Evolutionary conservation across 2,329 filamentous ascomycete species (phyloP), one percentile per base, ranked within the genome.

Genomic region (Monosporascus sp.): DNA sequence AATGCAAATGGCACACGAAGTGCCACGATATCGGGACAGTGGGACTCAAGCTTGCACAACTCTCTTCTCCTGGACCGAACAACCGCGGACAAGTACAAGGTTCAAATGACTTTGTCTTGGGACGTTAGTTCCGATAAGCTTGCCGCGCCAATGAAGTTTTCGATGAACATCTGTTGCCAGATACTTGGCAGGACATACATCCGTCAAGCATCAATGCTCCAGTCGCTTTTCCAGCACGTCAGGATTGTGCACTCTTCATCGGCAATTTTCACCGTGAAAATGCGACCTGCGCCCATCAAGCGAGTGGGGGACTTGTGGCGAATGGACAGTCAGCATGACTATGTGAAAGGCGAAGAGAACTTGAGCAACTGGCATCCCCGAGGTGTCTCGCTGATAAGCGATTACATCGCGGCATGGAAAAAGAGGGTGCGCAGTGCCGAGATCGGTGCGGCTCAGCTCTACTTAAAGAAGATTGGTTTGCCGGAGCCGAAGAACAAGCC

Each of bases 311-410:
- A 99, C 68, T 78, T 99, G 14, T 99, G 94, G 94, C 85, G 94
- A 52, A 91, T 97, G 85, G 95, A 91, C 69, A 97, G 92, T 17
- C 87, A 90, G 55, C 88, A 96, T 64, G 91, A 96, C 69, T 97
- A 97, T 66, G 90, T 99, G 63, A 97, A 96, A 70, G 94, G 94
- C 52, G 92, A 99, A 71, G 94, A 99, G 70, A 81, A 86, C 48
- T 77, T 99, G 40, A 85, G 79, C 2, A 85, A 85, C 53, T 99
- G 94, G 94, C 85, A 86, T 7, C 93, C 94, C 2, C 83, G 94
- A 43, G 91, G 94, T 37, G 89, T 97, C 3, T 95, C 91, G 0
- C 75, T 99, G 1, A 87, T 99, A n/a, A 84, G 86, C 54, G 94
- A 99, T 70, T 96, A 87, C 64, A 87, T 97, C 52, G 73, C 79